phyloP scores from a whole-genome alignment of 441 rosid species.

The Oxalis stricta region DNA sequence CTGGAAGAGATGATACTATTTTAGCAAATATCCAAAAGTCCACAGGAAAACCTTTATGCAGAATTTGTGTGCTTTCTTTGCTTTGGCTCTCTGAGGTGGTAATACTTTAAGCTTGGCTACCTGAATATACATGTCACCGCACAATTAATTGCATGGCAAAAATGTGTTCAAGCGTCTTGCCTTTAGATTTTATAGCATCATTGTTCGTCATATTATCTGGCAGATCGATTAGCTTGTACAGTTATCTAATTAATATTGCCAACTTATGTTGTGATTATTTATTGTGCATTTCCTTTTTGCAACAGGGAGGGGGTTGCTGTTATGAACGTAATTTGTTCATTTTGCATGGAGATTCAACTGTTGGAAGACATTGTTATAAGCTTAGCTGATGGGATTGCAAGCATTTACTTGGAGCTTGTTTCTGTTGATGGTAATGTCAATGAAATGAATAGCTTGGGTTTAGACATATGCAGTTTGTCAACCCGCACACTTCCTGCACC shows the following conservation, averaged over 20 bases:
- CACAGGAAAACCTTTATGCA: conserved; percentile 75
- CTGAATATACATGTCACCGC: not conserved
- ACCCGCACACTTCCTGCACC: conserved; percentile 73
- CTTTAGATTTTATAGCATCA: too few relatives aligned
- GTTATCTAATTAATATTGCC: not conserved
- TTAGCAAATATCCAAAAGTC: conserved; percentile 49
- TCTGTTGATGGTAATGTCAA: conserved; percentile 70
- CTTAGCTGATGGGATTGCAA: conserved; percentile 77
- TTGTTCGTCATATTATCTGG: too few relatives aligned
- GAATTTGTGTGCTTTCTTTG: conserved; percentile 54
- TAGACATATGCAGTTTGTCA: conserved; percentile 61
- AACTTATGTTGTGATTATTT: conserved; percentile 5
- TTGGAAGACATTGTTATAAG: conserved; percentile 78
- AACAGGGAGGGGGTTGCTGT: conserved; percentile 41
- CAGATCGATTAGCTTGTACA: not conserved
- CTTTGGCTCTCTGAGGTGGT: conserved; percentile 45
- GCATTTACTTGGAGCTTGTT: conserved; percentile 69
- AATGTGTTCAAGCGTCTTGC: not conserved
- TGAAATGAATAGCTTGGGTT: conserved; percentile 43
- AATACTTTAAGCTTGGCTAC: not conserved
- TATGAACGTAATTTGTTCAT: conserved; percentile 42
- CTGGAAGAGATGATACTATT: conserved; percentile 43
- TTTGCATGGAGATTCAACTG: conserved; percentile 49
- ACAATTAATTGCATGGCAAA: not conserved
- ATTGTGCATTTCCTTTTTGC: conserved; percentile 8